These are phyloP conservation scores for Sporothrix euskadiensis DNA, from an alignment of 2,329 filamentous ascomycete species.

Conservation along the genomic window DNA sequence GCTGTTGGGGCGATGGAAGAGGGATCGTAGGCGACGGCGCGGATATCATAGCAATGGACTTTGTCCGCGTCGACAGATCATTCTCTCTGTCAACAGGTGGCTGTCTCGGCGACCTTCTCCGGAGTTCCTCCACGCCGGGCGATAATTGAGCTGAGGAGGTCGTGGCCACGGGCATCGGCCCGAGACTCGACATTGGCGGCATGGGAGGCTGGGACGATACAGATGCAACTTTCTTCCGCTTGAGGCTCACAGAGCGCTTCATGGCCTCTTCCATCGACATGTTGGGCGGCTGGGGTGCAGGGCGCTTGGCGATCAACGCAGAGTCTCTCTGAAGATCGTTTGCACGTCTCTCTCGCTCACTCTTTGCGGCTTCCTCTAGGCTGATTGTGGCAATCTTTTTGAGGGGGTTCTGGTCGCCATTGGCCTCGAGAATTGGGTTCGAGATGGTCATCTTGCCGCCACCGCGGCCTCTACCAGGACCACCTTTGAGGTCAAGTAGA, in stretches of 20 bases:
- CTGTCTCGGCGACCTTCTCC: slow-evolving; percentile 54
- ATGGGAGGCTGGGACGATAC: slow-evolving; percentile 33
- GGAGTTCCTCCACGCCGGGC: slow-evolving; percentile 51
- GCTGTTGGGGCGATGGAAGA: slow-evolving; percentile 21
- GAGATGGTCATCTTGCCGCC: slow-evolving; percentile 50
- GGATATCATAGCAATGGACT: neutral
- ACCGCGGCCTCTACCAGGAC: slow-evolving; percentile 34
- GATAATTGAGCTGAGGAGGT: slow-evolving; percentile 54
- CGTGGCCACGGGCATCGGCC: slow-evolving; percentile 40
- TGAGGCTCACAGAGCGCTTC: slow-evolving; percentile 42
- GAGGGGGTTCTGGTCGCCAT: slow-evolving; percentile 44
- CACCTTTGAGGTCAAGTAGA: slow-evolving; percentile 36
- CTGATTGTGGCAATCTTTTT: slow-evolving; percentile 53
- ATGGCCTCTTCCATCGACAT: slow-evolving; percentile 40
- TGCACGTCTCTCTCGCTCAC: slow-evolving; percentile 49
- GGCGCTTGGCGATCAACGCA: slow-evolving; percentile 41
- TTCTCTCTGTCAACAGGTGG: slow-evolving; percentile 28
- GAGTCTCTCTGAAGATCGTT: slow-evolving; percentile 39
- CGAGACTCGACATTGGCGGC: slow-evolving; percentile 33
- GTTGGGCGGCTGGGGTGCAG: slow-evolving; percentile 42
- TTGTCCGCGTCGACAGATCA: neutral
- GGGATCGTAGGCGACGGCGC: slow-evolving; percentile 21
- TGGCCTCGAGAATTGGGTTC: slow-evolving; percentile 48
- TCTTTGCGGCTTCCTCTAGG: slow-evolving; percentile 50
- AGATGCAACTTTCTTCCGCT: slow-evolving; percentile 44